These are phyloP conservation scores for Cercis canadensis DNA, from an alignment of 306 rosid genomes.

Conservation along the genomic window DNA sequence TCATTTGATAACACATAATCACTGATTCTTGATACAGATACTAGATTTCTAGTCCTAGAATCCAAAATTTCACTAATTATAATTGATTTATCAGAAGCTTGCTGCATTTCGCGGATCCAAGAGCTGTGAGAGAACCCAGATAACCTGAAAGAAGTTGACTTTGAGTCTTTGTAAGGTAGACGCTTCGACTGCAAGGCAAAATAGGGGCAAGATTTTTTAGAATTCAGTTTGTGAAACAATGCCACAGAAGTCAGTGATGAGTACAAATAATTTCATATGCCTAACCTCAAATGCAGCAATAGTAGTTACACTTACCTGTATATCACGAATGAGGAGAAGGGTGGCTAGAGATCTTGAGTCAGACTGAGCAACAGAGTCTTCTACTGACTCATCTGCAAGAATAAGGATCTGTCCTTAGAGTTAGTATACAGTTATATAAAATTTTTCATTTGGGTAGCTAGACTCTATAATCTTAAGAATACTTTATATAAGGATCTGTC, in stretches of 20 bases:
- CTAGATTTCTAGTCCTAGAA: slow-evolving; percentile 97
- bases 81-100: slow-evolving; percentile 91
- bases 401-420: slow-evolving; percentile 85
- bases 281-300: slow-evolving; percentile 28
- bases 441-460: slow-evolving; percentile 3
- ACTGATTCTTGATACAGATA: slow-evolving; percentile 96
- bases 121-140: slow-evolving; percentile 93
- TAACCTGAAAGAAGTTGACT: slow-evolving; percentile 62
- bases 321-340: slow-evolving; percentile 96
- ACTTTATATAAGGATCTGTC: no score
- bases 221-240: slow-evolving; percentile 29
- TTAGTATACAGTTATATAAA: slow-evolving; percentile 57
- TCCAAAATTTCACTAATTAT: slow-evolving; percentile 96
- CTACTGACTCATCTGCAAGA: slow-evolving; percentile 97
- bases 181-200: slow-evolving; percentile 74
- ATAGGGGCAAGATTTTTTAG: slow-evolving; percentile 20
- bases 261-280: not conserved
- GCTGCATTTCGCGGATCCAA: slow-evolving; percentile 98
- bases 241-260: not conserved
- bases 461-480: no score
- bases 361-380: slow-evolving; percentile 95
- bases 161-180: slow-evolving; percentile 80
- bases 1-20: slow-evolving; percentile 95
- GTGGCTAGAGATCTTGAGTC: slow-evolving; percentile 97
- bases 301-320: slow-evolving; percentile 65